Conservation (phyloP, 2,329 filamentous ascomycete genomes). For the Xylariomycetidae sp. region DNA sequence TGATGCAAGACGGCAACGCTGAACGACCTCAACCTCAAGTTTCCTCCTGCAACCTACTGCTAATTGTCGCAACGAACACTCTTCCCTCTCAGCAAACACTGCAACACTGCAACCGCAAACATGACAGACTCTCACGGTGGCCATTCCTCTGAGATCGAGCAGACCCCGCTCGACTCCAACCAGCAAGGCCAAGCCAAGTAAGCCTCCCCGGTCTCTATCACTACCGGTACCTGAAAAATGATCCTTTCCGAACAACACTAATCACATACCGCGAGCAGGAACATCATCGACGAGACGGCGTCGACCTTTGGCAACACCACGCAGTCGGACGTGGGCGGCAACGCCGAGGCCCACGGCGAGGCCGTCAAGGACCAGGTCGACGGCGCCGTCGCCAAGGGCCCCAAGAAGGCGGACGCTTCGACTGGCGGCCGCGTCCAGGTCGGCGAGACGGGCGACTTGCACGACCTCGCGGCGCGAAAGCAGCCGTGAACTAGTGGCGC, state of each 20-base stretch:
- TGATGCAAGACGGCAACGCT: slow-evolving; percentile 9
- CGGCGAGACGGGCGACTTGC: slow-evolving; percentile 26
- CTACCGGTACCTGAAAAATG: too few relatives aligned
- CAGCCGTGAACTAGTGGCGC: slow-evolving; percentile 6
- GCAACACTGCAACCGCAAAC: slow-evolving; percentile 3
- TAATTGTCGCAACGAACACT: neutral
- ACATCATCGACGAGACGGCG: slow-evolving; percentile 18
- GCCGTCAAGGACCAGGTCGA: slow-evolving; percentile 26
- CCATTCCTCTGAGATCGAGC: slow-evolving; percentile 14
- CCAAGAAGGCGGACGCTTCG: slow-evolving; percentile 22
- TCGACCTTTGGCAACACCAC: slow-evolving; percentile 10
- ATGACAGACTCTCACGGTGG: slow-evolving; percentile 17
- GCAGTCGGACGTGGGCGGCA: slow-evolving; percentile 14
- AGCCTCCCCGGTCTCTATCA: slow-evolving; percentile 2
- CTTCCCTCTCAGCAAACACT: neutral
- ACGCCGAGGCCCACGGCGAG: slow-evolving; percentile 14
- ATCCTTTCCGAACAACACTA: too few relatives aligned
- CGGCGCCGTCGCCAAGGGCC: slow-evolving; percentile 22
- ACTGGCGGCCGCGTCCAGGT: slow-evolving; percentile 24
- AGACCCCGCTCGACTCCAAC: slow-evolving; percentile 14
- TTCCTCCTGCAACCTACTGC: too few relatives aligned
- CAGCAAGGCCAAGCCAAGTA: slow-evolving; percentile 17
- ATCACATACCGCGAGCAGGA: too few relatives aligned
- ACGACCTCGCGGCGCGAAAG: slow-evolving; percentile 24
- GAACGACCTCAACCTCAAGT: too few relatives aligned